These are phyloP conservation scores for Sugiyamaella smithiae DNA, from an alignment of 805 yeast genomes.

Conservation along the genomic window DNA sequence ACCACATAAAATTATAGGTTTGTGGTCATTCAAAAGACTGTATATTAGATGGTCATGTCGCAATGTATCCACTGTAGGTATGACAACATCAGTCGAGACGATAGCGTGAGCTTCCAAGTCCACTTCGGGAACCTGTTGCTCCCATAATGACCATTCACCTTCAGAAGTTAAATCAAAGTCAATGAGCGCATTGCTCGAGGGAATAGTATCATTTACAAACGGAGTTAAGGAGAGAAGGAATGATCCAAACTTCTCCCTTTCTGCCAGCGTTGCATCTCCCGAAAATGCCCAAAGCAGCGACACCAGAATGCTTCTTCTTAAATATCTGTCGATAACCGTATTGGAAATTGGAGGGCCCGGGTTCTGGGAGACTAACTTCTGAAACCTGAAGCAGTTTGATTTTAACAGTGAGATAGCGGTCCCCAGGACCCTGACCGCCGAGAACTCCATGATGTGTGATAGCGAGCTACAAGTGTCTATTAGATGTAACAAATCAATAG, in stretches of 20 bases:
- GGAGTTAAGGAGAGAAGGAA: conserved; percentile 27
- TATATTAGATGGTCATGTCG: conserved; percentile 62
- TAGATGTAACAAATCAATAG: conserved; percentile 23
- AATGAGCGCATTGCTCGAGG: conserved; percentile 28
- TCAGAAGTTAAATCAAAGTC: conserved; percentile 47
- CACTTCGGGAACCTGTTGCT: conserved; percentile 38
- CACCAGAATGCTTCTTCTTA: conserved; percentile 26
- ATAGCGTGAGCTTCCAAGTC: conserved; percentile 60
- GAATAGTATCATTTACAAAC: conserved; percentile 23
- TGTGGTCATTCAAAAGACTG: conserved; percentile 52
- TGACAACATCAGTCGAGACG: conserved; percentile 56
- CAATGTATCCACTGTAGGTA: conserved; percentile 77
- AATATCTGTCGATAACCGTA: conserved; percentile 30
- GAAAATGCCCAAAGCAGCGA: conserved; percentile 61
- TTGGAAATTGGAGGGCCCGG: conserved; percentile 24
- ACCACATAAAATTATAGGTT: conserved; percentile 76
- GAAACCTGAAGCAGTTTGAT: conserved; percentile 35
- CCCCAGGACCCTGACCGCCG: conserved; percentile 36
- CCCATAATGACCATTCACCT: conserved; percentile 47
- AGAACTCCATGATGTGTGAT: conserved; percentile 54
- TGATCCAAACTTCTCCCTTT: conserved; percentile 40
- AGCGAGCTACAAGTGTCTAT: conserved; percentile 31
- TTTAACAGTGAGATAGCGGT: conserved; percentile 43
- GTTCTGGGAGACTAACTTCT: conserved; percentile 25
- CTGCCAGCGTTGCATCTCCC: conserved; percentile 50